Conservation (phyloP, 2,329 filamentous ascomycete species). For the Stachybotrys elegans region DNA sequence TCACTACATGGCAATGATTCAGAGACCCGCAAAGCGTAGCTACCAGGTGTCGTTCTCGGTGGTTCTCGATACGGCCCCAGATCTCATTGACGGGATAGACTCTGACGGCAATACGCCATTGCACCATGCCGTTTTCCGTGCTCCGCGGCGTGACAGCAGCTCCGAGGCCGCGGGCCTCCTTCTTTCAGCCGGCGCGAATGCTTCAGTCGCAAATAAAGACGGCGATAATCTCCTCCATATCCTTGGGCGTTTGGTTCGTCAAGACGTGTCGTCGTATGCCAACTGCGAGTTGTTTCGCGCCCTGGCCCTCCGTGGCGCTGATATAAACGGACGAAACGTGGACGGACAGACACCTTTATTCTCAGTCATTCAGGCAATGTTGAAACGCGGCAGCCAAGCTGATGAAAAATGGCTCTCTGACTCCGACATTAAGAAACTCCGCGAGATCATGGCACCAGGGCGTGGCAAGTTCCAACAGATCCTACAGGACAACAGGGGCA, state of each 20-base stretch:
- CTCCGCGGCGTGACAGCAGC: not conserved
- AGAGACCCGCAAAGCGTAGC: not conserved
- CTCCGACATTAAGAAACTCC: not conserved
- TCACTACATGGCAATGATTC: slow-evolving; percentile 13
- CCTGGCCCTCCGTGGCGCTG: slow-evolving; percentile 9
- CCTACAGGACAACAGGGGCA: not conserved
- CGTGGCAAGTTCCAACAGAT: not conserved
- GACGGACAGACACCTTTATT: slow-evolving; percentile 20
- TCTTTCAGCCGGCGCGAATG: slow-evolving; percentile 16
- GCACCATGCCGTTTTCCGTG: slow-evolving; percentile 11
- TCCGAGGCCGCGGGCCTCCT: slow-evolving; percentile 5
- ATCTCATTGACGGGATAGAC: slow-evolving; percentile 12
- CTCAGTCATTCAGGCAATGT: slow-evolving; percentile 1
- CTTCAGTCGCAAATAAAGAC: slow-evolving; percentile 4
- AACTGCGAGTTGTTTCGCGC: slow-evolving; percentile 10
- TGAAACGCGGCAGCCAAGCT: too few species aligned
- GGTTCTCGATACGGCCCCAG: slow-evolving; percentile 5
- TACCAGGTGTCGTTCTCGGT: slow-evolving; percentile 5
- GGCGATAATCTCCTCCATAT: slow-evolving; percentile 18
- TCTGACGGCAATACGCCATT: slow-evolving; percentile 18
- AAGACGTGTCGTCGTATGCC: not conserved
- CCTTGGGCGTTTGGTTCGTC: slow-evolving; percentile 5
- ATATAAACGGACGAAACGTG: slow-evolving; percentile 19
- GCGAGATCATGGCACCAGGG: not conserved
- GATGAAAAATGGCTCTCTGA: not conserved